phyloP scores from a whole-genome alignment of 2,329 filamentous ascomycete species.

The Alternaria hordeiaustralica region DNA sequence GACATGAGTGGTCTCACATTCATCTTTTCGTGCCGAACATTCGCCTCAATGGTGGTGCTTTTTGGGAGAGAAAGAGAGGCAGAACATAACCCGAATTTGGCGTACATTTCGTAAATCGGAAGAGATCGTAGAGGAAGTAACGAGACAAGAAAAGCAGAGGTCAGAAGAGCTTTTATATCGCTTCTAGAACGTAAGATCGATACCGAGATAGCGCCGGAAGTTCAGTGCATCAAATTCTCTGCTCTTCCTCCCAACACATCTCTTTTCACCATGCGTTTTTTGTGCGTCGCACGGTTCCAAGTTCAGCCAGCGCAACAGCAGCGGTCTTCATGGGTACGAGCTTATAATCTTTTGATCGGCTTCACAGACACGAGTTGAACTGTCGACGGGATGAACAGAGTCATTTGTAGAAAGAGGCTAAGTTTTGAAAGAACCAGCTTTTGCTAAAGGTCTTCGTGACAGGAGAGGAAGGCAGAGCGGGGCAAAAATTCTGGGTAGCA shows the following conservation, averaged over 20 bases:
- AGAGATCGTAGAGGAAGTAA: neutral
- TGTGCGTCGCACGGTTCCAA: neutral
- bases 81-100: neutral
- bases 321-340: neutral
- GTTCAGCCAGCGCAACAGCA: neutral
- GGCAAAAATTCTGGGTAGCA: no score
- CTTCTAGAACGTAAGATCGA: accelerated
- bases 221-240: accelerated
- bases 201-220: neutral
- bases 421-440: no score
- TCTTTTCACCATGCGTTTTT: neutral
- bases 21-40: no score
- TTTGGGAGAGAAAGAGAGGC: neutral
- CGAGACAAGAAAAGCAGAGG: neutral
- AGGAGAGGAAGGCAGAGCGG: neutral
- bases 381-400: neutral
- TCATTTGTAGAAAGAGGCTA: no score
- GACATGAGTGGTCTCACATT: no score
- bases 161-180: neutral
- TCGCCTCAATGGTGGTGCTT: neutral
- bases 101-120: neutral
- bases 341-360: neutral
- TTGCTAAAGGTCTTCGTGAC: neutral
- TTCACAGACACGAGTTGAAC: no score
- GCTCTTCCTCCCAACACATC: neutral